A percentile compares a stretch with the other conserved stretches of the same genome.
Evolutionary conservation across 2,329 filamentous ascomycete genomes (phyloP).

Genomic region (Calonectria crousiana): DNA sequence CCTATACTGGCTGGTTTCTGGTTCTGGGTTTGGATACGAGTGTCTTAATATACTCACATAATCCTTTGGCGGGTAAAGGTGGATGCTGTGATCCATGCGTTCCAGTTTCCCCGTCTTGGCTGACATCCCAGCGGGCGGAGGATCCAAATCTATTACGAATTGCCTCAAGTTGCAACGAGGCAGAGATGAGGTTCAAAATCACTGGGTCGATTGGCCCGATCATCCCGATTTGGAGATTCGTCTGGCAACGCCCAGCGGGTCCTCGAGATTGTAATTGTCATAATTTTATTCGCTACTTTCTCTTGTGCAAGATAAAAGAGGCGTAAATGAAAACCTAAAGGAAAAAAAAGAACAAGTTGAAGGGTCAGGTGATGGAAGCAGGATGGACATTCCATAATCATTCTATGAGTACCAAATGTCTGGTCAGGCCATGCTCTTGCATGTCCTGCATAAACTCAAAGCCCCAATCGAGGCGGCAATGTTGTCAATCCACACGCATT

Average conservation of each 20-base stretch:
- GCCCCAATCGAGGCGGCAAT: not conserved
- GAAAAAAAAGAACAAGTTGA: not conserved
- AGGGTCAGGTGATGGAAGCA: not conserved
- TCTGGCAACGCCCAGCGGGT: constrained; percentile 1
- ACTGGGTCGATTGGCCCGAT: not conserved
- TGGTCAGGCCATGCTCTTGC: not conserved
- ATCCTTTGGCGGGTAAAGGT: constrained; percentile 5
- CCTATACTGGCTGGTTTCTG: not conserved
- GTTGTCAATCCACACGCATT: constrained; percentile 13
- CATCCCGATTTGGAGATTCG: constrained; percentile 4
- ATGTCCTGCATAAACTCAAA: not conserved
- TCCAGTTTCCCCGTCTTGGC: not conserved
- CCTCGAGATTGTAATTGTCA: not conserved
- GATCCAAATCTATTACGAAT: not conserved
- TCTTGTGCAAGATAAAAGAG: not conserved
- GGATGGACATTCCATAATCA: not conserved
- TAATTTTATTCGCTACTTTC: constrained; percentile 25
- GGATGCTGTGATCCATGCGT: not conserved
- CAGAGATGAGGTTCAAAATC: not conserved
- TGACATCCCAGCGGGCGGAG: not conserved
- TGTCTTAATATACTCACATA: not conserved
- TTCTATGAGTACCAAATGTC: not conserved
- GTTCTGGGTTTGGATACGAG: not conserved
- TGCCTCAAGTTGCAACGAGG: not conserved
- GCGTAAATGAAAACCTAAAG: too few relatives aligned